phyloP scores from a whole-genome alignment of 495 filamentous ascomycete genomes.

The Tirmania nivea region DNA sequence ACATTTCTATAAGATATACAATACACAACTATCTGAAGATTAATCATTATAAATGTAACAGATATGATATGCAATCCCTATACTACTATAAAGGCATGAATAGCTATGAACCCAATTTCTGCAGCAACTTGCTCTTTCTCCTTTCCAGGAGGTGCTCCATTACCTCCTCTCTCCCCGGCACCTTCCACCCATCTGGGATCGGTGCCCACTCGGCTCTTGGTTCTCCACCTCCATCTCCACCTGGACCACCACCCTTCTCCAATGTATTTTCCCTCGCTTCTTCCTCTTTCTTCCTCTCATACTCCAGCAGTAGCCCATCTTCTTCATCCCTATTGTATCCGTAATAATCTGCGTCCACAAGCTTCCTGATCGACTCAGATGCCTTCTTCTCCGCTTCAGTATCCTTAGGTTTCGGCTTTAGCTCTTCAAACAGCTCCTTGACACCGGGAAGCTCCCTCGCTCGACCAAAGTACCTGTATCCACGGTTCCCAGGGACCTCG shows the following conservation, averaged over 20 bases:
- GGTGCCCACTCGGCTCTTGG: slow-evolving; percentile 51
- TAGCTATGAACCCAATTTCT: slow-evolving; percentile 39
- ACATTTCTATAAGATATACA: background rate
- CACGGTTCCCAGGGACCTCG: slow-evolving; percentile 57
- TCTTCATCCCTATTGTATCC: slow-evolving; percentile 90
- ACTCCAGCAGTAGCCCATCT: slow-evolving; percentile 61
- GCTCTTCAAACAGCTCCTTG: slow-evolving; percentile 85
- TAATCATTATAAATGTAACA: too few relatives aligned
- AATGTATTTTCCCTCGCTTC: slow-evolving; percentile 39
- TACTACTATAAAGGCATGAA: background rate
- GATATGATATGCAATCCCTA: too few relatives aligned
- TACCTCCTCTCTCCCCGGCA: slow-evolving; percentile 75
- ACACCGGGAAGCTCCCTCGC: slow-evolving; percentile 83
- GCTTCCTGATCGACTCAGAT: slow-evolving; percentile 46
- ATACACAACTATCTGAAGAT: too few relatives aligned
- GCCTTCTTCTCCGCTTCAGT: slow-evolving; percentile 37
- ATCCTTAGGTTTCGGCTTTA: slow-evolving; percentile 37
- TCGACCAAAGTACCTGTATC: slow-evolving; percentile 56
- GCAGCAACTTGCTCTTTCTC: slow-evolving; percentile 56
- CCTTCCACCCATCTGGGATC: slow-evolving; percentile 65
- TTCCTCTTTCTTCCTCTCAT: slow-evolving; percentile 65
- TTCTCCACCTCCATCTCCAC: slow-evolving; percentile 27
- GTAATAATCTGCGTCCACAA: slow-evolving; percentile 88
- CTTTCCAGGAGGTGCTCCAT: slow-evolving; percentile 80
- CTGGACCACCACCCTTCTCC: slow-evolving; percentile 5